Conservation (phyloP, 176 grass and related monocot species). For the Zoysia japonica region DNA sequence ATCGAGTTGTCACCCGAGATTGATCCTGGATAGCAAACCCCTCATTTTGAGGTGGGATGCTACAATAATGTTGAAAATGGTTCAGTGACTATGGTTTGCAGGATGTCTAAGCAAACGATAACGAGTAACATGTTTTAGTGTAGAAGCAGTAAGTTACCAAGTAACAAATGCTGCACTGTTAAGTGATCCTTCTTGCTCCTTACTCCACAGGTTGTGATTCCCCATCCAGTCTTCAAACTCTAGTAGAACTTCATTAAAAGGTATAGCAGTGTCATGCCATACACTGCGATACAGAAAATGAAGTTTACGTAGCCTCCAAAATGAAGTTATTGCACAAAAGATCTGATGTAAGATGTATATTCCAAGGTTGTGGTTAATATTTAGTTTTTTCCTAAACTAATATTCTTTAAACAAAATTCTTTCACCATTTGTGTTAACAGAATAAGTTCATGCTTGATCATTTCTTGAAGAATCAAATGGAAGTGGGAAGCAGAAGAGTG, state of each 20-base stretch:
- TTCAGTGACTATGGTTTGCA: slow-evolving; percentile 13
- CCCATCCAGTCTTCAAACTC: slow-evolving; percentile 80
- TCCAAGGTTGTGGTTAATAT: neutral
- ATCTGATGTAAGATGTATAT: neutral
- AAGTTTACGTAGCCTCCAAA: slow-evolving; percentile 2
- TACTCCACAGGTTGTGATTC: slow-evolving; percentile 69
- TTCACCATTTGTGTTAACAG: slow-evolving; percentile 17
- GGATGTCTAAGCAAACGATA: neutral
- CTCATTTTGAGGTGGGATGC: too few relatives aligned
- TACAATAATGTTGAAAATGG: slow-evolving; percentile 9
- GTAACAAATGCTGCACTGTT: slow-evolving; percentile 77
- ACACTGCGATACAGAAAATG: slow-evolving; percentile 50
- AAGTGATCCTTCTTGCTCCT: slow-evolving; percentile 69
- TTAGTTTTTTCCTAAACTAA: neutral
- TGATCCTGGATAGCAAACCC: too few relatives aligned
- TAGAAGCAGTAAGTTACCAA: slow-evolving; percentile 55
- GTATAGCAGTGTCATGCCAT: slow-evolving; percentile 89
- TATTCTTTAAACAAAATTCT: slow-evolving; percentile 24
- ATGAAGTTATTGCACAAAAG: slow-evolving; percentile 25
- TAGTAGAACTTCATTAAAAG: slow-evolving; percentile 74
- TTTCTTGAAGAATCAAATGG: slow-evolving; percentile 14
- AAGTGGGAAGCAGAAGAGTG: slow-evolving; percentile 24
- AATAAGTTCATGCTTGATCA: slow-evolving; percentile 7
- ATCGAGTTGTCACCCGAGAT: too few relatives aligned
- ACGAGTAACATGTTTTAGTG: neutral